Evolutionary conservation across 2,329 filamentous ascomycete species (phyloP).

Genomic region (Cladophialophora carrionii): DNA sequence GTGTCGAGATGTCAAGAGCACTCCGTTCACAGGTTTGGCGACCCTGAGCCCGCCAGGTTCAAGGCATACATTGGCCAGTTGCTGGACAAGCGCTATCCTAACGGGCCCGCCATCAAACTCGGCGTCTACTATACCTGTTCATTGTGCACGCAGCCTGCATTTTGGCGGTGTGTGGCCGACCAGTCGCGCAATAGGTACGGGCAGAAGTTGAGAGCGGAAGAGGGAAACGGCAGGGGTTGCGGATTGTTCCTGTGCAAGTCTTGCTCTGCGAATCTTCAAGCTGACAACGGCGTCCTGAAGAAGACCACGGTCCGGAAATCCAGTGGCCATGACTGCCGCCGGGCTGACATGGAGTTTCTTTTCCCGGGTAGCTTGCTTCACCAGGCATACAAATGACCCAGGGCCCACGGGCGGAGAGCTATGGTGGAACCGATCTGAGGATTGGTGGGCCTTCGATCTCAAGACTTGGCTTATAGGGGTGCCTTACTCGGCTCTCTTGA

Average conservation of each 20-base stretch:
- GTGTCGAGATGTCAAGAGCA: slow-evolving; percentile 34
- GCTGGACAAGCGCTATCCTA: not conserved
- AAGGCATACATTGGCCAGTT: slow-evolving; percentile 23
- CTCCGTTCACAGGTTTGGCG: slow-evolving; percentile 6
- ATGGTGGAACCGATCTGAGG: not conserved
- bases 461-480: not conserved
- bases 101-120: slow-evolving; percentile 9
- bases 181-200: slow-evolving; percentile 26
- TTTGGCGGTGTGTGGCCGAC: slow-evolving; percentile 32
- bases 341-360: slow-evolving; percentile 35
- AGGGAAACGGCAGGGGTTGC: slow-evolving; percentile 29
- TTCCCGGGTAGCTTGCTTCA: slow-evolving; percentile 31
- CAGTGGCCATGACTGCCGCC: not conserved
- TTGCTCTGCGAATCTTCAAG: slow-evolving; percentile 17
- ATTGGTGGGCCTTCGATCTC: not conserved
- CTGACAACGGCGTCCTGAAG: slow-evolving; percentile 13
- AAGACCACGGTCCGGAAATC: slow-evolving; percentile 8
- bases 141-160: slow-evolving; percentile 31
- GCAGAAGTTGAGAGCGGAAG: slow-evolving; percentile 8
- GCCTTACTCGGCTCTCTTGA: not conserved
- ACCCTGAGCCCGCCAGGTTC: not conserved
- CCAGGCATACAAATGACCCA: slow-evolving; percentile 16
- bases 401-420: not conserved
- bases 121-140: slow-evolving; percentile 28
- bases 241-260: slow-evolving; percentile 32